phyloP scores from a whole-genome alignment of 2,329 filamentous ascomycete genomes.

The Penicillium janthinellum region DNA sequence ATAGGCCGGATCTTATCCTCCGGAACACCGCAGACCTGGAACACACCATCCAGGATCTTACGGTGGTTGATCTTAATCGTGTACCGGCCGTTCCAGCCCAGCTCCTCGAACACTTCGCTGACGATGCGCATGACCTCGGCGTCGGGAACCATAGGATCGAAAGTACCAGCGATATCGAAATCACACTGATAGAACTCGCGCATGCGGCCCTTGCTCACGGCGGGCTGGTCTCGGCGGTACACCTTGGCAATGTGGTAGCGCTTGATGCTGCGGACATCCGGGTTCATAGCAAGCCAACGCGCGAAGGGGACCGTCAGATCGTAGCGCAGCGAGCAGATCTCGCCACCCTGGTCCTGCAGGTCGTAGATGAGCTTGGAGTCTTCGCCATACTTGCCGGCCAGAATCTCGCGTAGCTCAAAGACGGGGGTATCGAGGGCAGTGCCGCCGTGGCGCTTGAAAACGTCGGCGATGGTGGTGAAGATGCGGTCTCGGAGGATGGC shows the following conservation, averaged over 20 bases:
- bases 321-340: conserved; percentile 81
- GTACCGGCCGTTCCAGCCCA: conserved; percentile 73
- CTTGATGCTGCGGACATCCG: conserved; percentile 79
- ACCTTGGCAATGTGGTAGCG: conserved; percentile 96
- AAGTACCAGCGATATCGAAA: conserved; percentile 86
- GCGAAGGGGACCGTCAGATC: conserved; percentile 89
- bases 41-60: conserved; percentile 89
- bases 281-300: conserved; percentile 90
- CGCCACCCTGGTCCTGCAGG: conserved; percentile 82
- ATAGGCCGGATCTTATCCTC: conserved; percentile 84
- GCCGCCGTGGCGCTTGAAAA: conserved; percentile 83
- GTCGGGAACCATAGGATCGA: conserved; percentile 90
- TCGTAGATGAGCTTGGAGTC: conserved; percentile 92
- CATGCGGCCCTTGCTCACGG: conserved; percentile 89
- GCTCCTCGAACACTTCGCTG: conserved; percentile 78
- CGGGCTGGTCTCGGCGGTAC: conserved; percentile 77
- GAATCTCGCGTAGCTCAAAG: conserved; percentile 84
- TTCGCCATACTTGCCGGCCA: conserved; percentile 88
- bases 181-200: conserved; percentile 97
- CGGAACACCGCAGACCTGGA: conserved; percentile 87
- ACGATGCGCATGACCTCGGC: conserved; percentile 85
- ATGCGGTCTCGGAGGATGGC: conserved; percentile 81
- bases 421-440: conserved; percentile 79
- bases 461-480: conserved; percentile 71
- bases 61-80: conserved; percentile 95